Evolutionary conservation across 2,329 filamentous ascomycete species (phyloP), one percentile per base, ranked within the genome.

Genomic region (Ascochyta rabiei): DNA sequence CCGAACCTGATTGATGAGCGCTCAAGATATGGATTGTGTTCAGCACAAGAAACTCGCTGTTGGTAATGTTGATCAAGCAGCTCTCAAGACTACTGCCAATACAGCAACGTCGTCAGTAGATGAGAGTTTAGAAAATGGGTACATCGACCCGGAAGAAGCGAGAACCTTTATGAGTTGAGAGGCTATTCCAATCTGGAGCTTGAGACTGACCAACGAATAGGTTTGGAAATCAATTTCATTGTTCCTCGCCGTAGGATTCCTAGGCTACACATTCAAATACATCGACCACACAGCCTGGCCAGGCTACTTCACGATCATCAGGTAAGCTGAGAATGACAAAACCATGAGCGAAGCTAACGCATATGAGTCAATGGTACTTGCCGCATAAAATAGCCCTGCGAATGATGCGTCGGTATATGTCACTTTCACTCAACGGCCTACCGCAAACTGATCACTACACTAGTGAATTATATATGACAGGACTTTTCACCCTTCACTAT

Each of bases 191-290:
- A 31, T 6, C 6, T 24, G 19, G 8, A 12, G 1, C 9, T 16
- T 18, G 16, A 37, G 4, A 19, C 34, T 37, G 6, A 37, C n/a
- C 15, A 19, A 6, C 10, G n/a, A 2, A 3, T 28, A 58, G 56
- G 21, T 58, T 26, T 55, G 56, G 56, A 47, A 53, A 6, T 44
- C 55, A 6, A 51, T 55, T 42, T 21, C 42, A 6, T 58, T 46
- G 50, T 55, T 58, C 33, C 44, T 58, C 13, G 33, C 41, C 15
- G 53, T 59, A 23, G 56, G 56, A 4, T 59, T 59, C 35, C 44
- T 59, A 6, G 53, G 52, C 4, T 59, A 59, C 24, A 59, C 56
- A 48, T 59, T 59, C 56, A 59, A 59, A 18, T 59, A 59, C 40
- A 59, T 59, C n/a, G 56, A 59, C 26, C 56, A 59, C 18, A 37